Conservation (phyloP, 345 rosid species). For the Citrus sp. region DNA sequence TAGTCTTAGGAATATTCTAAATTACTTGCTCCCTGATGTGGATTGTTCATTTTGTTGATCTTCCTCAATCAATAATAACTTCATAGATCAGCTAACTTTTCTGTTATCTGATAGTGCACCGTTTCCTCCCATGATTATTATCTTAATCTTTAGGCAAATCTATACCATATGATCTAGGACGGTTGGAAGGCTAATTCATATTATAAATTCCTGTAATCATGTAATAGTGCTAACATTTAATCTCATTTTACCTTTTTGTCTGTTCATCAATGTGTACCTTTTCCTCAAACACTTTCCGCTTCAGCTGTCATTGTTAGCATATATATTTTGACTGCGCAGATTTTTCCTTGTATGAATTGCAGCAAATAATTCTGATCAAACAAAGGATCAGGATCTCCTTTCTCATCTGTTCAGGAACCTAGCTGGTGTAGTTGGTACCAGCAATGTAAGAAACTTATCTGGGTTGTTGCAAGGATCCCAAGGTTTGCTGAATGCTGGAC, state of each 20-base stretch:
- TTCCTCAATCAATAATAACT: not conserved
- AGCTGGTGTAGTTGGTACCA: constrained; percentile 31
- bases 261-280: not conserved
- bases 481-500: constrained; percentile 27
- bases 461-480: constrained; percentile 43
- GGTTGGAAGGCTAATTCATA: not conserved
- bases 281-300: not conserved
- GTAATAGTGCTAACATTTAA: not conserved
- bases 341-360: constrained; percentile 25
- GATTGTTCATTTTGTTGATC: not conserved
- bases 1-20: not conserved
- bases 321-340: constrained; percentile 4
- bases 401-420: constrained; percentile 61
- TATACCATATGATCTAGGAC: not conserved
- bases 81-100: not conserved
- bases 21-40: not conserved
- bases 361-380: constrained; percentile 53
- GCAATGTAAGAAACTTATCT: constrained; percentile 37
- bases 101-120: not conserved
- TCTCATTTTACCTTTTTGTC: not conserved
- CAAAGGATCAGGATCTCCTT: constrained; percentile 53
- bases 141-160: not conserved
- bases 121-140: not conserved
- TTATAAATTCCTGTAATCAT: not conserved
- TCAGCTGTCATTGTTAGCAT: not conserved